phyloP scores from a whole-genome alignment of 345 rosid species.

The Xanthoceras sorbifolium region DNA sequence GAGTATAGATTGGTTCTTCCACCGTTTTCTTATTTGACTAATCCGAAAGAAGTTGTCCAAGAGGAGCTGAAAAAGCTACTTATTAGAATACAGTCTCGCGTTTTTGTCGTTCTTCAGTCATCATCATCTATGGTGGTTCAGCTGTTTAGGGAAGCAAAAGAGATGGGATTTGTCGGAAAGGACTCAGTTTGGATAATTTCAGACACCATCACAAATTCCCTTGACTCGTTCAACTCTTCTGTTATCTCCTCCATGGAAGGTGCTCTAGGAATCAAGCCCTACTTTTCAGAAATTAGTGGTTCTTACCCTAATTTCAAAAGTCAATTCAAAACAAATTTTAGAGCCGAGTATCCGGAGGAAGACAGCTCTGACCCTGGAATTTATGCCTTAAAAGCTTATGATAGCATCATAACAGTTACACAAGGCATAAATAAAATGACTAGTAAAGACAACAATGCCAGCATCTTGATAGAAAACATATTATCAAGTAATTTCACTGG shows the following conservation, averaged over 20 bases:
- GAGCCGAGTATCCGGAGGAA: no score
- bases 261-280: slow-evolving; percentile 41
- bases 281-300: slow-evolving; percentile 18
- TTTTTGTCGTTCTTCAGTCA: slow-evolving; percentile 49
- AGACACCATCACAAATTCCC: slow-evolving; percentile 27
- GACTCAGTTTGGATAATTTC: slow-evolving; percentile 51
- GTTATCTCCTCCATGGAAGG: slow-evolving; percentile 51
- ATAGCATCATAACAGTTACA: slow-evolving; percentile 31
- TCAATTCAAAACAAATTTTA: no score
- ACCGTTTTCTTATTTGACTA: slow-evolving; percentile 27
- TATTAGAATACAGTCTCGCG: slow-evolving; percentile 28
- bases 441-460: neutral
- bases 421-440: slow-evolving; percentile 18
- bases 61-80: slow-evolving; percentile 32
- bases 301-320: no score
- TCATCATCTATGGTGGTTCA: slow-evolving; percentile 37
- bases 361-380: slow-evolving; percentile 44
- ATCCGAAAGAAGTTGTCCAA: slow-evolving; percentile 23
- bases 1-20: slow-evolving; percentile 45
- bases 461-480: slow-evolving; percentile 19
- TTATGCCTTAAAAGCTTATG: slow-evolving; percentile 49
- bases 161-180: slow-evolving; percentile 36
- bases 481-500: slow-evolving; percentile 35
- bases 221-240: slow-evolving; percentile 39
- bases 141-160: slow-evolving; percentile 43